Evolutionary conservation across 2,329 filamentous ascomycete genomes (phyloP), one percentile per base, ranked within the genome.

Genomic region (Cyphellophora europaea): DNA sequence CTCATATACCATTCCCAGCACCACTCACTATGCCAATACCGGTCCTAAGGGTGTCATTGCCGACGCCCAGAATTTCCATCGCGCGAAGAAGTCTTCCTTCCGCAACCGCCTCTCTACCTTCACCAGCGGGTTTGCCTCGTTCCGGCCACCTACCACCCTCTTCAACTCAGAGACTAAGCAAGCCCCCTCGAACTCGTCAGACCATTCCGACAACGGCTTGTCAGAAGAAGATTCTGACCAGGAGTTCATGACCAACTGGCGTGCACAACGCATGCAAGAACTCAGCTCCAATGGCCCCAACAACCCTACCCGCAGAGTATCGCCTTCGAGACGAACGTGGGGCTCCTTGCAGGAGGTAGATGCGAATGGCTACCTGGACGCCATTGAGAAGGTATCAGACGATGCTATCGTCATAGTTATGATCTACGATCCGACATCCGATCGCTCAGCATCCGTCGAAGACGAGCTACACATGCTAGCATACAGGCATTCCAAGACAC

Each of bases 291-390:
- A 11, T 27, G 37, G 15, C 37, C 30, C 32, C 43, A 46, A 34
- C 14, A n/a, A 43, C 16, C 17, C 11, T 11, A 11, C 11, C 8
- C 69, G 82, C 51, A 75, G 79, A 51, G 80, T 76, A 34, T 89
- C 80, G 56, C 85, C 86, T 1, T 87, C 80, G 49, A 74, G 82
- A 44, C 69, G 83, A 45, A 69, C 80, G 38, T 96, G 82, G 55
- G 91, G 91, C 14, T 74, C 72, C 10, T 65, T 96, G 43, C 81
- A 88, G 42, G 72, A 77, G 40, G 91, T 96, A 2, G 88, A 96
- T 65, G 89, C 86, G 5, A 67, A 82, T 45, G 91, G 88, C 12
- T 98, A 93, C 52, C 72, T 98, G n/a, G 88, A 96, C 58, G 88
- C 89, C 36, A 86, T 96, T 49, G 91, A 98, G 63, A 91, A 86